Evolutionary conservation across 352 stramenopile species (phyloP), one percentile per base, ranked within the genome.

Genomic region (Pythium coloratum): DNA sequence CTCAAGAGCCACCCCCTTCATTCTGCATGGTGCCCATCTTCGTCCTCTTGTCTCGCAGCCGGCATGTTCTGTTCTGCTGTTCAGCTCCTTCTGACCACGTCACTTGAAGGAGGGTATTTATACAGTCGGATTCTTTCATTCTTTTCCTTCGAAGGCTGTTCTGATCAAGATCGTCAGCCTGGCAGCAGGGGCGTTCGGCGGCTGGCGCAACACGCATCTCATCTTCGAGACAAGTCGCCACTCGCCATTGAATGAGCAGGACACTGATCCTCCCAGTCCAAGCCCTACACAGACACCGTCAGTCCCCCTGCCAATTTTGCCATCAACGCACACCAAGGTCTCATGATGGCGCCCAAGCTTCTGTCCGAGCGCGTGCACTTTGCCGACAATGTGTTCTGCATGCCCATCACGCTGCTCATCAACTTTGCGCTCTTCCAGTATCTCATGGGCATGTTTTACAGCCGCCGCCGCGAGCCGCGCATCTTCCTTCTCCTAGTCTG

Each of bases 401-500:
- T 79, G 28, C 78, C 78, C 12, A 24, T 84, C 8, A 61, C 70
- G 46, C 65, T 86, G 38, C 26, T 86, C 14, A 62, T 82, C 24
- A 80, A 81, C 67, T 84, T 73, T 46, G 66, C 76, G 8, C 55
- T 83, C n/a, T 64, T 84, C 34, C 59, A 76, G 49, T 84, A 84
- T 54, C 70, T 84, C 13, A 1, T 67, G 2, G 46, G 40, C 2
- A 67, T 81, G 47, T 84, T 77, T 64, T 77, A 56, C 54, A 61
- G 55, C 1, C 74, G 72, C 8, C 63, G 63, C 13, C 26, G 42
- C 8, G 66, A 81, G 18, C 13, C 13, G 1, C 40, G 66, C 12
- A 55, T 75, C 3, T 55, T 40, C 18, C 18, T 75, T 3, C 32
- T 86, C 20, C 33, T 81, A 3, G 50, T 69, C 38, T 61, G 61